These are phyloP conservation scores for Craspedostauros australis DNA, from an alignment of 108 stramenopile species.

Conservation along the genomic window DNA sequence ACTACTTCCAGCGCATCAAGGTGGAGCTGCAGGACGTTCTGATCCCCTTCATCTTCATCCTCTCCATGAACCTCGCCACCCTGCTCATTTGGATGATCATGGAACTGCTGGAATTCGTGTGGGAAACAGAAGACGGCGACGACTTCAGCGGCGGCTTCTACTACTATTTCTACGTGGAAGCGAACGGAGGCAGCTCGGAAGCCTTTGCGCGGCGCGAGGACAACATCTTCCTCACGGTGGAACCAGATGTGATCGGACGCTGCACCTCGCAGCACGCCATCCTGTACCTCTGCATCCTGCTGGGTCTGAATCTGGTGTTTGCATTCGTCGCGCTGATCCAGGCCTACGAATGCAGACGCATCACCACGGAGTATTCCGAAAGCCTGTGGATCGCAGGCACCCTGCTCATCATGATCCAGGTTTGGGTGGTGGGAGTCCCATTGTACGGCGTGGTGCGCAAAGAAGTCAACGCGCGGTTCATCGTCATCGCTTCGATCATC, in stretches of 20 bases:
- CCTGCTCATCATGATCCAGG: constrained; percentile 29
- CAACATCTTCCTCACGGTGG: too few species aligned
- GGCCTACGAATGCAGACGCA: constrained; percentile 37
- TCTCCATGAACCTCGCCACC: constrained; percentile 16
- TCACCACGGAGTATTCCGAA: constrained; percentile 45
- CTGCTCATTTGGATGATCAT: constrained; percentile 23
- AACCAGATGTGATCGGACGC: too few species aligned
- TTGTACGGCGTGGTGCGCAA: constrained; percentile 26
- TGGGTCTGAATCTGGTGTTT: constrained; percentile 16
- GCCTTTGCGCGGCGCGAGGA: too few species aligned
- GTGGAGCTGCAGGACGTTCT: constrained; percentile 18
- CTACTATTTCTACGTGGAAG: too few species aligned
- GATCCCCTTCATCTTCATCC: constrained; percentile 19
- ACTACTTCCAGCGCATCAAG: constrained; percentile 17
- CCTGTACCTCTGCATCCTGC: constrained; percentile 14
- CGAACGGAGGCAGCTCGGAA: too few species aligned
- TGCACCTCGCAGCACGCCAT: constrained; percentile 8
- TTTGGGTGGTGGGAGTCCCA: constrained; percentile 34
- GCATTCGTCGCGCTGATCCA: constrained; percentile 33
- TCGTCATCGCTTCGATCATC: constrained; percentile 20
- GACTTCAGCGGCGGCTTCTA: too few species aligned
- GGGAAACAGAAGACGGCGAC: too few species aligned
- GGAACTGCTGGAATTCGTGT: constrained; percentile 12
- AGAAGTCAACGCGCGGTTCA: constrained; percentile 11
- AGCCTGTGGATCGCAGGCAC: constrained; percentile 24